Evolutionary conservation across 1,139 yeast genomes (phyloP).

Genomic region (Yarrowia galli): DNA sequence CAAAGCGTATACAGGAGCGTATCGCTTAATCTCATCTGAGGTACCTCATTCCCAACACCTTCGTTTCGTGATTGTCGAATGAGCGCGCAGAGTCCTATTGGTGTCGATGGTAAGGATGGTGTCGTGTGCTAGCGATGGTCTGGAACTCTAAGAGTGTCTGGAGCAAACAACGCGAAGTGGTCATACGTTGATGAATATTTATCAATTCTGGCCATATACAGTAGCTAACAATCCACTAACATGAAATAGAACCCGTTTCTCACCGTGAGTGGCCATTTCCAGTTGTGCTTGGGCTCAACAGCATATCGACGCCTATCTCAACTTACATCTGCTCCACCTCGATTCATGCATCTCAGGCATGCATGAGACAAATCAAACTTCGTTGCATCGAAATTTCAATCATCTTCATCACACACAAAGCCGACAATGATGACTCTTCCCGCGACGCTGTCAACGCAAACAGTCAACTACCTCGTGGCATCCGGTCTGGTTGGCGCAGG

Average conservation of each 20-base stretch:
- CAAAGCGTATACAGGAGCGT: background rate
- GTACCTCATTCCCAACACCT: background rate
- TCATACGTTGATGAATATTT: too few species aligned
- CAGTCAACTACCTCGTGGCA: constrained; percentile 27
- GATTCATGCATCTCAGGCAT: background rate
- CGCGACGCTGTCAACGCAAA: constrained; percentile 21
- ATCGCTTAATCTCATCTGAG: background rate
- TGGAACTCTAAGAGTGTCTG: background rate
- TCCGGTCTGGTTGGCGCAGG: constrained; percentile 37
- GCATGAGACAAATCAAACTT: constrained; percentile 14
- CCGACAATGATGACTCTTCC: constrained; percentile 21
- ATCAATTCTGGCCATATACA: too few species aligned
- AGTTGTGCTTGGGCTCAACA: too few species aligned
- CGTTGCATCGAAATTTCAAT: constrained; percentile 10
- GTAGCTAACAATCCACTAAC: too few species aligned
- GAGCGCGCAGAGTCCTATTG: too few species aligned
- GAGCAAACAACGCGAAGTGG: too few species aligned
- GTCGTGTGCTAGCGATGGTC: background rate
- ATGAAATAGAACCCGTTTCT: too few species aligned
- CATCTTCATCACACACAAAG: background rate
- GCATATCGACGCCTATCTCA: too few species aligned
- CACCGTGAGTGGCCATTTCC: too few species aligned
- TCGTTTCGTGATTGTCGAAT: background rate
- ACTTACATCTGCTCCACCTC: too few species aligned
- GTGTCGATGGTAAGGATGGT: too few species aligned